These are phyloP conservation scores for Huntiella omanensis DNA, from an alignment of 2,329 filamentous ascomycete species.

Conservation along the genomic window DNA sequence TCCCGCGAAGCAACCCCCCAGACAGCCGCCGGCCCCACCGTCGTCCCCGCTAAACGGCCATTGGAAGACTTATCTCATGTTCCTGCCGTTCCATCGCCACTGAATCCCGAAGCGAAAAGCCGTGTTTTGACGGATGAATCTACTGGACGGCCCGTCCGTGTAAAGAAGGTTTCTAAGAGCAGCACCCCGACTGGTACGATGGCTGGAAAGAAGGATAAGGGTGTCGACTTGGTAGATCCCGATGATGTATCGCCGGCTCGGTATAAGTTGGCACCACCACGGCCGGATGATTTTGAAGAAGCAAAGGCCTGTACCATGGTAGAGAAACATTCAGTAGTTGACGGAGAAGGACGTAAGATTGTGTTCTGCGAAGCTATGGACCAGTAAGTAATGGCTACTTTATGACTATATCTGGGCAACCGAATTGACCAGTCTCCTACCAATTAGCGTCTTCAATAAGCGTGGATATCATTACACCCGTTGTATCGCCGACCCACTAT, in stretches of 20 bases:
- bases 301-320: slow-evolving; percentile 38
- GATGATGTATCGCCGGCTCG: slow-evolving; percentile 33
- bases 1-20: slow-evolving; percentile 1
- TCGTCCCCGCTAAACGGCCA: slow-evolving; percentile 43
- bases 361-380: slow-evolving; percentile 46
- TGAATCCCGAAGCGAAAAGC: slow-evolving; percentile 41
- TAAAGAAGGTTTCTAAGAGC: slow-evolving; percentile 47
- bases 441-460: slow-evolving; percentile 38
- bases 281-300: slow-evolving; percentile 40
- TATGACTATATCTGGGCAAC: background rate
- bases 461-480: slow-evolving; percentile 74
- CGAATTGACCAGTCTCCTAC: background rate
- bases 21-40: slow-evolving; percentile 16
- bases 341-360: slow-evolving; percentile 29
- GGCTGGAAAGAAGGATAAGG: slow-evolving; percentile 17
- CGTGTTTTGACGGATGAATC: slow-evolving; percentile 31
- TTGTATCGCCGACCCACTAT: slow-evolving; percentile 74
- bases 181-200: slow-evolving; percentile 32
- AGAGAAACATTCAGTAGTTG: slow-evolving; percentile 33
- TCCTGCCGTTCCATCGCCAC: slow-evolving; percentile 52
- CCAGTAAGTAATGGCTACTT: slow-evolving; percentile 28
- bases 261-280: slow-evolving; percentile 46
- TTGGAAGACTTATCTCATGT: slow-evolving; percentile 47
- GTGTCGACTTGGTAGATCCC: slow-evolving; percentile 21
- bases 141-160: slow-evolving; percentile 23